Evolutionary conservation across 768 basidiomycete genomes (phyloP).

Genomic region (Macrocybe gigantea): DNA sequence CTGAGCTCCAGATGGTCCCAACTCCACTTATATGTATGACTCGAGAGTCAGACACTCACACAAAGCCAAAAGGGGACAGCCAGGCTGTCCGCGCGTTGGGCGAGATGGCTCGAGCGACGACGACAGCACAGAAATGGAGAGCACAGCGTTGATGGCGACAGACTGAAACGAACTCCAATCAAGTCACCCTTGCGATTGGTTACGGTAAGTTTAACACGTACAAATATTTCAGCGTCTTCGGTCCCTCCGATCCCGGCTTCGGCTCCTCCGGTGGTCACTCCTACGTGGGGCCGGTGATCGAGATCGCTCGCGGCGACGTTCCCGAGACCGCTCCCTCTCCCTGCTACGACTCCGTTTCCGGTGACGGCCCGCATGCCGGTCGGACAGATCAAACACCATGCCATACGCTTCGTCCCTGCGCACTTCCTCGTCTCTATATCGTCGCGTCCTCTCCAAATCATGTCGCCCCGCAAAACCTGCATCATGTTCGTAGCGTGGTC

Average conservation of each 20-base stretch:
- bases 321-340: conserved; percentile 25
- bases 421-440: conserved; percentile 50
- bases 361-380: conserved; percentile 29
- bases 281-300: conserved; percentile 25
- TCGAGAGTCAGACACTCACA: conserved; percentile 1
- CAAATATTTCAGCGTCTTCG: conserved; percentile 8
- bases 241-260: conserved; percentile 13
- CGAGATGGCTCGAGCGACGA: neutral
- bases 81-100: neutral
- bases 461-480: conserved; percentile 65
- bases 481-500: conserved; percentile 17
- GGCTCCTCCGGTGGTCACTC: conserved; percentile 16
- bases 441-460: conserved; percentile 66
- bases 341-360: conserved; percentile 50
- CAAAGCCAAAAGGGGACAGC: neutral
- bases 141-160: neutral
- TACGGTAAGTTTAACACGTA: neutral
- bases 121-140: neutral
- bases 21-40: too few relatives aligned
- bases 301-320: conserved; percentile 29
- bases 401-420: conserved; percentile 43
- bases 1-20: neutral
- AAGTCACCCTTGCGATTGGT: neutral
- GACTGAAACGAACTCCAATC: neutral
- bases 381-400: conserved; percentile 81